Evolutionary conservation across 2,329 filamentous ascomycete species (phyloP), one percentile per base, ranked within the genome.

Genomic region (Cladophialophora psammophila): DNA sequence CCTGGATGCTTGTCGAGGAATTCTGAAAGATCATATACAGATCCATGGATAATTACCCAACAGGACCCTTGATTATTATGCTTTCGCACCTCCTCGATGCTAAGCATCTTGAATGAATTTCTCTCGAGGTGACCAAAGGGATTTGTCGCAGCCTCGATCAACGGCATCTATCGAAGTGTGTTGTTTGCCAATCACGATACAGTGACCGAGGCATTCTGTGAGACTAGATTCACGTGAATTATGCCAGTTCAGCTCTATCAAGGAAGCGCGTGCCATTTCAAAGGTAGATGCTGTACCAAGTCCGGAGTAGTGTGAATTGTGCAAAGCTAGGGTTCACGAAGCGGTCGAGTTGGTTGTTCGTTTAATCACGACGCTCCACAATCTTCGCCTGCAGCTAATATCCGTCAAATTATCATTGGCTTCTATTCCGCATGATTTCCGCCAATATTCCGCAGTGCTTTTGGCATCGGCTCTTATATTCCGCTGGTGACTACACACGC

Each of bases 1-100:
- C 92, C 93, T 12, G 93, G 93, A 80, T 96, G 92, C 82, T 96
- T 91, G 67, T 94, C 90, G 64, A 93, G 84, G 80, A 97, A 96
- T 65, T 87, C 86, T 63, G 90, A 89, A 74, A 96, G 84, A 76
- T 93, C 89, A 82, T 93, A 97, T 63, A 97, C 93, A 69, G 83
- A 84, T 72, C 84, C 85, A 78, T 97, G 93, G 73, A 95, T 86
- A 74, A 97, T 92, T 75, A 97, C 95, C 77, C 97, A 91, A 69
- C 93, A 92, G 65, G 88, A 89, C 60, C 90, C 88, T 69, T 93
- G 89, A 75, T 90, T 87, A 70, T 96, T 92, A 82, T 98, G 94
- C 34, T 88, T 90, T 13, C 31, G 18, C 20, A 50, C 45, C 15
- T 50, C 45, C 9, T 50, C 18, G 40, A 42, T 42, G 15, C 40